Percentiles rank a stretch among this genome's conserved stretches.
Conservation (phyloP, 257 asterid genomes). For the Linderniella brevidens region DNA sequence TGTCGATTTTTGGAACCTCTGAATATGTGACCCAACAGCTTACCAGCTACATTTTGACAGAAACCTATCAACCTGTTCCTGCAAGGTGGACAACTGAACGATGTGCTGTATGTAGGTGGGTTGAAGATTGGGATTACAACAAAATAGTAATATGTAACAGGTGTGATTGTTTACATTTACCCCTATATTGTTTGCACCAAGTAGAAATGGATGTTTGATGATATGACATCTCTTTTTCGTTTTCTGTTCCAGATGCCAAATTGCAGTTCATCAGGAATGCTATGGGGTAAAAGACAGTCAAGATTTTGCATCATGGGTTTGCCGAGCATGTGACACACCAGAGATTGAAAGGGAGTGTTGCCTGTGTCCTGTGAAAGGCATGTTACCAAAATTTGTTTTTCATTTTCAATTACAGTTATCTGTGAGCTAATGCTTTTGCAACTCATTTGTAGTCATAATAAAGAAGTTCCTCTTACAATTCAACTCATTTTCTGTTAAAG, state of each 20-base stretch:
- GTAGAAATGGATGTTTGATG: slow-evolving; percentile 3
- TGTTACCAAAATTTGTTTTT: slow-evolving; percentile 12
- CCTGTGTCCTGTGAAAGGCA: slow-evolving; percentile 94
- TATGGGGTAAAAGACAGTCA: slow-evolving; percentile 48
- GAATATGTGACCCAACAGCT: neutral
- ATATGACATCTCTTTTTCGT: neutral
- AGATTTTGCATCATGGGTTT: slow-evolving; percentile 91
- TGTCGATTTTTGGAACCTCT: too few relatives aligned
- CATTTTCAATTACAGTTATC: neutral
- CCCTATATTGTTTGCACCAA: slow-evolving; percentile 1
- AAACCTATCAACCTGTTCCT: slow-evolving; percentile 49
- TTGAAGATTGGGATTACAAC: slow-evolving; percentile 96
- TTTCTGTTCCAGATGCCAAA: slow-evolving; percentile 59
- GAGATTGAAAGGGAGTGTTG: slow-evolving; percentile 76
- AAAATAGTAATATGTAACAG: slow-evolving; percentile 94
- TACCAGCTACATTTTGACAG: slow-evolving; percentile 22
- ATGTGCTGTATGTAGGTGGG: slow-evolving; percentile 98
- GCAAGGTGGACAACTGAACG: slow-evolving; percentile 91
- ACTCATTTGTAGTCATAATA: neutral
- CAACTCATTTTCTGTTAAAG: too few relatives aligned
- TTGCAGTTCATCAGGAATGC: slow-evolving; percentile 97
- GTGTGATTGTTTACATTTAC: slow-evolving; percentile 22
- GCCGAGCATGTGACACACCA: slow-evolving; percentile 91
- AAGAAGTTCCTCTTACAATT: too few relatives aligned
- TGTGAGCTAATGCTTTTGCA: too few relatives aligned